A percentile compares a stretch with the other conserved stretches of the same genome.
These are phyloP conservation scores for Ogataea chonburiensis DNA, from an alignment of 805 yeast species.

Conservation along the genomic window DNA sequence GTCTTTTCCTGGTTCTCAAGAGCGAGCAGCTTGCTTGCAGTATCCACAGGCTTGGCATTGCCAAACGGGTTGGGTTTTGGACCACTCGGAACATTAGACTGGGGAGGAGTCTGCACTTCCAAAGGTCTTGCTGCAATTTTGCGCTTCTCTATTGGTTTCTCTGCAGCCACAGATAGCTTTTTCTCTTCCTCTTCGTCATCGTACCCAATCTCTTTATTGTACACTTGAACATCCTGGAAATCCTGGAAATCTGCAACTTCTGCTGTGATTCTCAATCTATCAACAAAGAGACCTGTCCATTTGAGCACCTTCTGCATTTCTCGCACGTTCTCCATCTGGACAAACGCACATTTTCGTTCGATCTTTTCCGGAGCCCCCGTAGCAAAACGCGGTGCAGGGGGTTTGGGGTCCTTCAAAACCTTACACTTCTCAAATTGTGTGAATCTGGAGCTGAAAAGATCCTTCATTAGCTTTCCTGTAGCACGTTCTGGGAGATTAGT, in stretches of 20 bases:
- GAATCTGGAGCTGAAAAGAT: conserved; percentile 62
- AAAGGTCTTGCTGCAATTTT: conserved; percentile 3
- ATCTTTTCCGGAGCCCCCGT: conserved; percentile 37
- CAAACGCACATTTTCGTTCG: conserved; percentile 60
- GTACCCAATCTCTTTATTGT: conserved; percentile 28
- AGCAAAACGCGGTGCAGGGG: conserved; percentile 40
- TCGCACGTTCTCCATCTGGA: conserved; percentile 49
- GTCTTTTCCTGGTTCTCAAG: conserved; percentile 22
- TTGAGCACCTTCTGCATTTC: conserved; percentile 59
- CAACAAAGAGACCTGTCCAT: conserved; percentile 54
- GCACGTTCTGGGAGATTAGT: conserved; percentile 57
- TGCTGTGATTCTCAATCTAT: conserved; percentile 36
- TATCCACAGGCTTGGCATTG: conserved; percentile 65
- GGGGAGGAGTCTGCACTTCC: conserved; percentile 2
- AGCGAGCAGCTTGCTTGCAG: conserved; percentile 19
- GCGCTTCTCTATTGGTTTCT: conserved; percentile 3
- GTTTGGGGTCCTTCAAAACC: conserved; percentile 41
- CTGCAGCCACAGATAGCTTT: conserved; percentile 13
- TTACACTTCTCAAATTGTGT: conserved; percentile 58
- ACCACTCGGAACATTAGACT: conserved; percentile 1
- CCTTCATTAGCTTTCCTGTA: conserved; percentile 50
- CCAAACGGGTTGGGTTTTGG: conserved; percentile 72
- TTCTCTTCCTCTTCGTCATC: conserved; percentile 29
- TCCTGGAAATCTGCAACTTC: conserved; percentile 39
- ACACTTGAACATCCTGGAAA: conserved; percentile 36